phyloP scores from a whole-genome alignment of 139 green algal genomes.

The Chlorella vulgaris region DNA sequence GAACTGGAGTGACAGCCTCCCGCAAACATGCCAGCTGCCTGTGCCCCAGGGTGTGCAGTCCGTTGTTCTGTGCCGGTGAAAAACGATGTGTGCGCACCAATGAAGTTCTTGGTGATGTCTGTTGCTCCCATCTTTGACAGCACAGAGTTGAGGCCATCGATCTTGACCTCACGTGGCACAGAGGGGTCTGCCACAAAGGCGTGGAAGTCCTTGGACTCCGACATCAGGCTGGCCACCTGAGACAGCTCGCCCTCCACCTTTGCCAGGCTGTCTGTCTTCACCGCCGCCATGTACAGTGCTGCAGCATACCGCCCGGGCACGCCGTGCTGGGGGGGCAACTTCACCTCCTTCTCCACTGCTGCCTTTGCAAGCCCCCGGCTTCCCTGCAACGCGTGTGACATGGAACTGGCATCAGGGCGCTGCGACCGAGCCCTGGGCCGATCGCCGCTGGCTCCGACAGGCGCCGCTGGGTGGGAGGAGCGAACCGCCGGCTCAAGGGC shows the following conservation, averaged over 20 bases:
- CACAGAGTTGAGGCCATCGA: conserved; percentile 41
- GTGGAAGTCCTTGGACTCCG: conserved; percentile 46
- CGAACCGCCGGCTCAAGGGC: too few relatives aligned
- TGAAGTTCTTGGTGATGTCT: conserved; percentile 64
- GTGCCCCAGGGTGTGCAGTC: background rate
- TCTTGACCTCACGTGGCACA: conserved; percentile 45
- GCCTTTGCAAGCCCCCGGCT: conserved; percentile 19
- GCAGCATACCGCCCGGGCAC: conserved; percentile 67
- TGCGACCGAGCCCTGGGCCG: too few relatives aligned
- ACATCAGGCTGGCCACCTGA: conserved; percentile 43
- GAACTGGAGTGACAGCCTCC: too few relatives aligned
- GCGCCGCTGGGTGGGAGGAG: too few relatives aligned
- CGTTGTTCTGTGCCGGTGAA: background rate
- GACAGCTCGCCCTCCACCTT: conserved; percentile 53
- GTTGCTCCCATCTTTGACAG: conserved; percentile 51
- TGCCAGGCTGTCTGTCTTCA: conserved; percentile 50
- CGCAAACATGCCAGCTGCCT: too few relatives aligned
- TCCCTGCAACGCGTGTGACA: background rate
- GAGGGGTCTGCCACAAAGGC: conserved; percentile 57
- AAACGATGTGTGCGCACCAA: conserved; percentile 33
- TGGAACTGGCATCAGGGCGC: too few relatives aligned
- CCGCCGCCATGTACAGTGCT: conserved; percentile 62
- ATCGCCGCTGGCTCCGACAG: too few relatives aligned
- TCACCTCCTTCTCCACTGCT: conserved; percentile 25
- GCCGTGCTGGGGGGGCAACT: conserved; percentile 49